Conservation (phyloP, 441 rosid genomes). For the Euphorbia corollata region DNA sequence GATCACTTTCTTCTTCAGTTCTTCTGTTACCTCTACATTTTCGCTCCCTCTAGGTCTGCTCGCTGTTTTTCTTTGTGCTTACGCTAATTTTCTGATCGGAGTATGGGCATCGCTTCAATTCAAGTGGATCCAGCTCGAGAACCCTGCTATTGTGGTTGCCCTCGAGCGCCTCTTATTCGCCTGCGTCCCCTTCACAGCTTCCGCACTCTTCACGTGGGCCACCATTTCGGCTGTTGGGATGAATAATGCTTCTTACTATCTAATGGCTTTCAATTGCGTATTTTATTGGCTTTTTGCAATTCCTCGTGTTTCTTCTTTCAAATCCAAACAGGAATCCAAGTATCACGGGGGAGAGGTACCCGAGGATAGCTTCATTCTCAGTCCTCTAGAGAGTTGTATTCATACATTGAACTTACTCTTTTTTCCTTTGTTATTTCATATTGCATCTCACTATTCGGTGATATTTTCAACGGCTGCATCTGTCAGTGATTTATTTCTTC, state of each 20-base stretch:
- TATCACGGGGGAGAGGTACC: slow-evolving; percentile 90
- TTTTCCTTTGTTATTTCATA: slow-evolving; percentile 71
- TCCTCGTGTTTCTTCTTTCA: slow-evolving; percentile 79
- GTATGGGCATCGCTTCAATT: slow-evolving; percentile 93
- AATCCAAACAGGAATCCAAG: slow-evolving; percentile 66
- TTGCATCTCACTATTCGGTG: slow-evolving; percentile 74
- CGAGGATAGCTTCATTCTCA: slow-evolving; percentile 67
- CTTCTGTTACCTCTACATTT: slow-evolving; percentile 50
- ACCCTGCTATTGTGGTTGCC: slow-evolving; percentile 73
- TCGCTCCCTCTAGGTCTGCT: slow-evolving; percentile 54
- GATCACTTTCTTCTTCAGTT: slow-evolving; percentile 81
- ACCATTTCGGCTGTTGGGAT: slow-evolving; percentile 83
- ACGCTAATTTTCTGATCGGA: slow-evolving; percentile 66
- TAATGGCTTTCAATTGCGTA: slow-evolving; percentile 60
- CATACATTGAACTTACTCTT: slow-evolving; percentile 73
- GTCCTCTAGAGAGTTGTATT: slow-evolving; percentile 76
- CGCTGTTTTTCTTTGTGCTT: slow-evolving; percentile 64
- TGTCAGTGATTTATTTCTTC: slow-evolving; percentile 61
- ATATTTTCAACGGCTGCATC: slow-evolving; percentile 65
- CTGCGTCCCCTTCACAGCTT: slow-evolving; percentile 67
- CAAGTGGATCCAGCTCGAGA: slow-evolving; percentile 88
- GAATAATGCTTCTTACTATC: slow-evolving; percentile 62
- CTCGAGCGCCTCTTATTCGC: slow-evolving; percentile 89
- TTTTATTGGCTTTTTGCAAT: slow-evolving; percentile 88
- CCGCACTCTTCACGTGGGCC: slow-evolving; percentile 88